Conservation (phyloP, 495 filamentous ascomycete species). For the Halenospora varia region DNA sequence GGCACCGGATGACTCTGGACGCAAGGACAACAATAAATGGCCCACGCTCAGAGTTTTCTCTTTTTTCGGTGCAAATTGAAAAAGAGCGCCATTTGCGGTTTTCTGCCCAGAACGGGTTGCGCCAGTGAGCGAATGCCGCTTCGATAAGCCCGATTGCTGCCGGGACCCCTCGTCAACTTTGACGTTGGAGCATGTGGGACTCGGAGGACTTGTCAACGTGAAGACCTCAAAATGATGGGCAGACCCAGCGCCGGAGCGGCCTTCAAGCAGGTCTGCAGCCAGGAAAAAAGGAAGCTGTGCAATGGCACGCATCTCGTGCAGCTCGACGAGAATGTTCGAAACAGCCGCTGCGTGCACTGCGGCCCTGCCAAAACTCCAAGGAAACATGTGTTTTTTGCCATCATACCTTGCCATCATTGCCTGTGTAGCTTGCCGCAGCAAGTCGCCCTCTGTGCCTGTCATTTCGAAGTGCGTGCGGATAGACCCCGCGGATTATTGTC, state of each 20-base stretch:
- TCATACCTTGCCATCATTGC: conserved; percentile 55
- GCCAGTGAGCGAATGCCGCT: conserved; percentile 24
- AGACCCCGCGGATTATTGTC: not conserved
- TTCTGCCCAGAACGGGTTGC: conserved; percentile 2
- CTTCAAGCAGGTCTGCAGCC: not conserved
- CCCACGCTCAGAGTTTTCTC: conserved; percentile 13
- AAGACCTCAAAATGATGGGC: conserved; percentile 2
- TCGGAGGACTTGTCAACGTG: not conserved
- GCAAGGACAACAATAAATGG: conserved; percentile 4
- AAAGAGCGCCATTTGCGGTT: conserved; percentile 12
- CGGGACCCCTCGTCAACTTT: conserved; percentile 27
- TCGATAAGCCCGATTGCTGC: conserved; percentile 20
- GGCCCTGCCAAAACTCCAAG: not conserved
- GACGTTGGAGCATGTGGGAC: conserved; percentile 17
- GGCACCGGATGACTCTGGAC: not conserved
- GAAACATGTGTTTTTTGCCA: not conserved
- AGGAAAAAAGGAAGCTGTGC: not conserved
- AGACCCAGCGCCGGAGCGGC: not conserved
- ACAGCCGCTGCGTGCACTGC: not conserved
- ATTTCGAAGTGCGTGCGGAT: conserved; percentile 16
- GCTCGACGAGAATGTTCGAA: not conserved
- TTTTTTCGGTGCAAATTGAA: conserved; percentile 10
- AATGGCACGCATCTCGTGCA: not conserved
- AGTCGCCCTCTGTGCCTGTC: conserved; percentile 32
- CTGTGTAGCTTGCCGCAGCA: conserved; percentile 51